Conservation (phyloP, 805 yeast genomes). For the Cyberlindnera mississippiensis region DNA sequence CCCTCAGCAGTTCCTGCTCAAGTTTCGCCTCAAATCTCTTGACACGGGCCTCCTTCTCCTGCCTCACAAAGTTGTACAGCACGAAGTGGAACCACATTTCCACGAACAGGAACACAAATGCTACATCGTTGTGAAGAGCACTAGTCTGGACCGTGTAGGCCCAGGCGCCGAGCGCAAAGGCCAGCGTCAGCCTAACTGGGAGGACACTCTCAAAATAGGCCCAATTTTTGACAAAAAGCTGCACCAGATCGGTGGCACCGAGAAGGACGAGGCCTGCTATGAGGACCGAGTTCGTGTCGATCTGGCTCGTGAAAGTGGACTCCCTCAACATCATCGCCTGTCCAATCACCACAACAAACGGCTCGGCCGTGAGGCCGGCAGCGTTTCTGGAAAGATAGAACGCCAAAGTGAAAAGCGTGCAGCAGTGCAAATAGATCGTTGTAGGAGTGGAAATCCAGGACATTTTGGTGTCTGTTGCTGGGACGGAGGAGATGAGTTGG, state of each 20-base stretch:
- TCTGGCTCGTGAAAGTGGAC: background rate
- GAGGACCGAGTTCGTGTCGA: constrained; percentile 20
- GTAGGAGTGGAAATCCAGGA: constrained; percentile 48
- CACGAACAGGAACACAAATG: constrained; percentile 51
- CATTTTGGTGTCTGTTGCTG: constrained; percentile 27
- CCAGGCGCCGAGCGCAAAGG: constrained; percentile 46
- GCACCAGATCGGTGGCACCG: constrained; percentile 53
- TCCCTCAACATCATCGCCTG: constrained; percentile 41
- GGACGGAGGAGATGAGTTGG: background rate
- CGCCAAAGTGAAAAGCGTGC: constrained; percentile 40
- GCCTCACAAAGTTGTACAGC: constrained; percentile 57
- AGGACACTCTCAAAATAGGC: constrained; percentile 55
- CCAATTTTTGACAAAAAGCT: constrained; percentile 43
- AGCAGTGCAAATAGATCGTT: constrained; percentile 44
- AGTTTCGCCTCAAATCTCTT: constrained; percentile 38
- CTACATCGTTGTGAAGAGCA: constrained; percentile 55
- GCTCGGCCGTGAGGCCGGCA: constrained; percentile 37
- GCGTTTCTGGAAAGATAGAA: constrained; percentile 48
- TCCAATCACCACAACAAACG: constrained; percentile 49
- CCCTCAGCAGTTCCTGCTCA: constrained; percentile 17
- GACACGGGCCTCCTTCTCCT: constrained; percentile 45
- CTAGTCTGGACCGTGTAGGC: constrained; percentile 42
- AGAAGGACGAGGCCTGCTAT: constrained; percentile 39
- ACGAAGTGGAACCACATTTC: constrained; percentile 71
- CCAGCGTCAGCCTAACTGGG: constrained; percentile 50